phyloP scores from a whole-genome alignment of 371 early-diverging fungal genomes.

The Mortierella sp. region DNA sequence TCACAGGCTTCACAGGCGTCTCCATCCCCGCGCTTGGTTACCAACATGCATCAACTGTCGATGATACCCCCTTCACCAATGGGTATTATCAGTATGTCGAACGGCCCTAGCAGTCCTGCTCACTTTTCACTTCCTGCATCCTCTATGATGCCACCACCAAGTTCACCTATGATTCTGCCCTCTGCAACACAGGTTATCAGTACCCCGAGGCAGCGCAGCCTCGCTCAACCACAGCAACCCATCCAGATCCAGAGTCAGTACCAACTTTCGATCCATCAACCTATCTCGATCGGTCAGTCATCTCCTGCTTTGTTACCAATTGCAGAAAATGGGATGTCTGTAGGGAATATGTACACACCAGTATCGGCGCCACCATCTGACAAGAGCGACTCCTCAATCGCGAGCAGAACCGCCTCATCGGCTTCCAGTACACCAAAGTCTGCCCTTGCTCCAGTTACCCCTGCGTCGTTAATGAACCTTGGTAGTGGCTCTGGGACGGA shows the following conservation, averaged over 20 bases:
- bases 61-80: constrained; percentile 50
- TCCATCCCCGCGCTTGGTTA: constrained; percentile 46
- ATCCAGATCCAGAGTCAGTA: constrained; percentile 30
- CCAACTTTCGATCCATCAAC: constrained; percentile 48
- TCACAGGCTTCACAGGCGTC: constrained; percentile 24
- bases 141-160: constrained; percentile 53
- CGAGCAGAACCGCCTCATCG: neutral
- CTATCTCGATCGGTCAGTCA: constrained; percentile 19
- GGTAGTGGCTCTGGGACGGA: constrained; percentile 56
- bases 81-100: constrained; percentile 8
- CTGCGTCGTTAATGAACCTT: constrained; percentile 73
- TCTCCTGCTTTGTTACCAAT: constrained; percentile 23
- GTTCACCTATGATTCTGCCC: constrained; percentile 50
- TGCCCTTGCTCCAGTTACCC: constrained; percentile 73
- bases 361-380: neutral
- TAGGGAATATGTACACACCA: neutral
- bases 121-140: constrained; percentile 50
- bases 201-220: constrained; percentile 37
- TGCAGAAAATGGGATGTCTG: neutral
- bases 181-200: constrained; percentile 24
- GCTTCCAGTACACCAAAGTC: constrained; percentile 28
- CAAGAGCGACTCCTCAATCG: neutral
- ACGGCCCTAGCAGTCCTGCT: constrained; percentile 43
- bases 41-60: constrained; percentile 51
- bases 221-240: constrained; percentile 24